Evolutionary conservation across 257 asterid genomes (phyloP).

Genomic region (Parsonsia alboflavescens): DNA sequence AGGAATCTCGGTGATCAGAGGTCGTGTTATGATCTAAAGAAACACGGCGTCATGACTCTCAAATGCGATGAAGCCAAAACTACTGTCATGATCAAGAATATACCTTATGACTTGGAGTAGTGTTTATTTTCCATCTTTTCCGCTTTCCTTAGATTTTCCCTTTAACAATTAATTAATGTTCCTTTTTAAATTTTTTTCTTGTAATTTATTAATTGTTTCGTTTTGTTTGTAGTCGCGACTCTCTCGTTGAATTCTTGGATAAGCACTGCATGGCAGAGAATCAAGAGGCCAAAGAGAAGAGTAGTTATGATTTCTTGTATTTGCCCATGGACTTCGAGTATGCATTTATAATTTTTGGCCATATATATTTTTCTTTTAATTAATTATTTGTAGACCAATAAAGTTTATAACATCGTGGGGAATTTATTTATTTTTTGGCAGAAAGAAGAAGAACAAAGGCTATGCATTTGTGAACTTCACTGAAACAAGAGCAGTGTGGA

Average conservation of each 20-base stretch:
- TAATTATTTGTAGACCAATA: too few relatives aligned
- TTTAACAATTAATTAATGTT: neutral
- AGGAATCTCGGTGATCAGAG: neutral
- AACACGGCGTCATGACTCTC: constrained; percentile 32
- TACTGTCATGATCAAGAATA: constrained; percentile 58
- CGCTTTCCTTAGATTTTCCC: neutral
- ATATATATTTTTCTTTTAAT: too few relatives aligned
- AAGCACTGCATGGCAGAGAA: constrained; percentile 39
- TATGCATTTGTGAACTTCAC: constrained; percentile 74
- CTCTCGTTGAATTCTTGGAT: constrained; percentile 38
- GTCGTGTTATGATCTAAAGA: neutral
- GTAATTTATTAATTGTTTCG: neutral
- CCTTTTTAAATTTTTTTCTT: neutral
- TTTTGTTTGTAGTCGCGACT: constrained; percentile 34
- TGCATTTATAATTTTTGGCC: neutral
- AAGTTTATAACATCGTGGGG: too few relatives aligned
- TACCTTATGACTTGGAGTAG: constrained; percentile 54
- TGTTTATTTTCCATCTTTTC: neutral
- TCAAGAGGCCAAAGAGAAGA: neutral
- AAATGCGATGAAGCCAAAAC: constrained; percentile 28
- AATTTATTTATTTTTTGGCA: neutral
- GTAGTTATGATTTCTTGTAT: constrained; percentile 52
- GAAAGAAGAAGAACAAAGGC: constrained; percentile 45
- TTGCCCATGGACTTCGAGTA: constrained; percentile 65
- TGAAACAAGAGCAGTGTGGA: constrained; percentile 32